Conservation (phyloP, 768 basidiomycete species). For the Suillus subaureus region DNA sequence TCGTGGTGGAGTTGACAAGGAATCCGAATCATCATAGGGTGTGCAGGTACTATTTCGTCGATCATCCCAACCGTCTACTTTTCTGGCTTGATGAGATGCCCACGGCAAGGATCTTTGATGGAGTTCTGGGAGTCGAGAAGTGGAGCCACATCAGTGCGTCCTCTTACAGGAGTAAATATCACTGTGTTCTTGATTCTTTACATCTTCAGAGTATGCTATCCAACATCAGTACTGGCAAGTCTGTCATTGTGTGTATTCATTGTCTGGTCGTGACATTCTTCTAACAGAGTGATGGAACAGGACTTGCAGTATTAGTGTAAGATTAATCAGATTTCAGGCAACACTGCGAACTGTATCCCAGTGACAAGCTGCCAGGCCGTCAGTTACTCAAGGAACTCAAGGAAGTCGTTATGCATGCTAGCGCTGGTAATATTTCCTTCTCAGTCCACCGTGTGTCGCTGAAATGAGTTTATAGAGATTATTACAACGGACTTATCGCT, state of each 20-base stretch:
- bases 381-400: not conserved
- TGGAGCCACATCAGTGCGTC: slow-evolving; percentile 43
- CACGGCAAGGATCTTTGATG: slow-evolving; percentile 31
- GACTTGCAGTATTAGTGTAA: no score
- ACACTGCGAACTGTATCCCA: slow-evolving; percentile 12
- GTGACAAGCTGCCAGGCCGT: not conserved
- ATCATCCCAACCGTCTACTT: slow-evolving; percentile 42
- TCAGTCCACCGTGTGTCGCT: no score
- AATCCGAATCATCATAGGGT: not conserved
- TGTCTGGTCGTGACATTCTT: not conserved
- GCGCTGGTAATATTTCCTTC: no score
- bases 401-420: no score
- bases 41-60: slow-evolving; percentile 45
- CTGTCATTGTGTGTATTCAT: not conserved
- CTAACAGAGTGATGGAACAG: not conserved
- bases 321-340: slow-evolving; percentile 3
- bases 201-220: slow-evolving; percentile 19
- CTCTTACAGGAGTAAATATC: not conserved
- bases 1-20: not conserved
- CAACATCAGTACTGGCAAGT: slow-evolving; percentile 26
- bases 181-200: not conserved
- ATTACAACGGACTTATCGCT: no score
- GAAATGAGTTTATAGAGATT: no score
- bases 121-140: slow-evolving; percentile 41
- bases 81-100: slow-evolving; percentile 50